Conservation (phyloP, 352 stramenopile genomes). For the Peronospora farinosa region DNA sequence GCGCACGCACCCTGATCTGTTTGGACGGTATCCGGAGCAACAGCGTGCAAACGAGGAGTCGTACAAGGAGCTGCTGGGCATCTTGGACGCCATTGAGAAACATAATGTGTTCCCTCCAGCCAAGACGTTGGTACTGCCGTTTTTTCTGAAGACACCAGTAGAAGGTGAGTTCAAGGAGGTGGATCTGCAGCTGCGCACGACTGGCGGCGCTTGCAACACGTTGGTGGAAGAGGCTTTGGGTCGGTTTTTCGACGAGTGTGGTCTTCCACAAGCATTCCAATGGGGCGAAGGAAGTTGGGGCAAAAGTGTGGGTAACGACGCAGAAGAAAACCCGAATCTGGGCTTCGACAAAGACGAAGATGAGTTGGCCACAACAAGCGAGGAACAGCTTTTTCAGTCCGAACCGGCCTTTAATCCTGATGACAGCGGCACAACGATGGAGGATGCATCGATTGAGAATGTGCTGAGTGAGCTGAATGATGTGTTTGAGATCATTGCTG, state of each 20-base stretch:
- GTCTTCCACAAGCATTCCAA: conserved; percentile 51
- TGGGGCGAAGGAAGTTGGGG: conserved; percentile 74
- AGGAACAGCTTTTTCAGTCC: neutral
- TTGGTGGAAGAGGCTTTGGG: conserved; percentile 68
- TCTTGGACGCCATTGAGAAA: conserved; percentile 74
- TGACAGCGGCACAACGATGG: conserved; percentile 8
- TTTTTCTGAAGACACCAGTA: conserved; percentile 65
- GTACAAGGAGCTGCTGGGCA: conserved; percentile 79
- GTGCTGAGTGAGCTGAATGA: conserved; percentile 59
- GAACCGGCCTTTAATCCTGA: neutral
- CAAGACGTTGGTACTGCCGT: conserved; percentile 61
- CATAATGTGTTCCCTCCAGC: conserved; percentile 70
- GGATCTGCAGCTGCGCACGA: conserved; percentile 55
- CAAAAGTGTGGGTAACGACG: conserved; percentile 50
- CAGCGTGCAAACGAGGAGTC: conserved; percentile 60
- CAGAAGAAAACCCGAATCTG: conserved; percentile 60
- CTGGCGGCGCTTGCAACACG: conserved; percentile 69
- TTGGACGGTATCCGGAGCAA: conserved; percentile 64
- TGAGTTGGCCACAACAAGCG: neutral
- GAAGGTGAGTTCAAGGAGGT: conserved; percentile 68
- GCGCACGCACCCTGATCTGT: conserved; percentile 72
- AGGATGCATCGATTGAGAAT: conserved; percentile 54
- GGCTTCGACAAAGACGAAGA: conserved; percentile 54
- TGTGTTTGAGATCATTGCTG: conserved; percentile 62
- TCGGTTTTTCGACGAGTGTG: conserved; percentile 63